Base-by-base conservation (phyloP, 1,284 basidiomycete genomes). In the Sanghuangporus weigelae region DNA sequence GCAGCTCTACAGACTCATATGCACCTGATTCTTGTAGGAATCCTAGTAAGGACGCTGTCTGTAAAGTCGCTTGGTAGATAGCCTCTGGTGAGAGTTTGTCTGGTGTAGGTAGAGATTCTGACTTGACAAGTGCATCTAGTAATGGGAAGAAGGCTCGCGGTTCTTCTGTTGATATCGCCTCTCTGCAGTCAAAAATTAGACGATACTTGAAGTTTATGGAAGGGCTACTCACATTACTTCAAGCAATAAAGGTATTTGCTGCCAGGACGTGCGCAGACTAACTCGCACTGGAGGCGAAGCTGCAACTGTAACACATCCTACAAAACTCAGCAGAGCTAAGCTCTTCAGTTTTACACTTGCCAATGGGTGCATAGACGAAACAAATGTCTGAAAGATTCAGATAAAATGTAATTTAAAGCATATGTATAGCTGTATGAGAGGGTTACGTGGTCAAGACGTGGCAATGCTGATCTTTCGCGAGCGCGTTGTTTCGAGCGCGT, bases 241-340 rank as follows among this genome's bases (percentile, higher is more conserved):
- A 21, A 95, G 80, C 1, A 95, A 72, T 8, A 89, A 78, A 11
- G 90, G 85, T 6, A 90, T 83, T 21, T 88, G 84, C 3, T 83
- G 74, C 92, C 95, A 97, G 58, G 90, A 90, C 1, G 94, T 89
- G 66, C 85, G 83, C 35, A 97, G 78, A 42, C 85, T 82, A 23
- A 96, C 87, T 63, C 86, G 86, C 14, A 96, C 87, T 1, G 90
- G 87, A 12, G 92, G 90, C 46, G 84, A 84, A 21, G 77, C 72
- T 58, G 73, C 71, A 11, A 56, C 35, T 42, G 53, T 57, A 3
- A 57, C 19, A 57, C 48, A 51, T 31, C 42, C 57, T 44, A 42
- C 59, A 36, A 57, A 50, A 38, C 63, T 44, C 35, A 61, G 54
- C 53, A 49, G 61, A 38, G 48, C 19, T 31, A 56, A 59, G 21